Conservation (phyloP, 306 rosid species). For the Pyrus communis region DNA sequence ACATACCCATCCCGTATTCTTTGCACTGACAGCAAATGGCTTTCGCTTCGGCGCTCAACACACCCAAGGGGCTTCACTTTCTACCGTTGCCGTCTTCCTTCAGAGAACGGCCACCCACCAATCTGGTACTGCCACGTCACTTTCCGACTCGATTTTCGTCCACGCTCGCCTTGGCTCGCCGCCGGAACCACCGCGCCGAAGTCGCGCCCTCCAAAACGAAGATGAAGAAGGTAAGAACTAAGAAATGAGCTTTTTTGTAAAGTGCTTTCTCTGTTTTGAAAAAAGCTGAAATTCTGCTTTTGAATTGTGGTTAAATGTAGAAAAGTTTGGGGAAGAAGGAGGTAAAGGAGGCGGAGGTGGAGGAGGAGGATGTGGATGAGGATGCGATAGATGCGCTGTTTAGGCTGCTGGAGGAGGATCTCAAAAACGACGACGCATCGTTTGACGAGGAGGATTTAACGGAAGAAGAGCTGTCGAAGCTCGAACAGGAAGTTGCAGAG, state of each 20-base stretch:
- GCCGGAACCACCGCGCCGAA: constrained; percentile 19
- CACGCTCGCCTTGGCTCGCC: constrained; percentile 31
- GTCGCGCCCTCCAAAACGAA: constrained; percentile 33
- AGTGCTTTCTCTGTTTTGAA: neutral
- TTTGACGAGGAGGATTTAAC: constrained; percentile 38
- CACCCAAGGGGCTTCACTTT: constrained; percentile 30
- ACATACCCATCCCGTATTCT: neutral
- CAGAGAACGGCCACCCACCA: constrained; percentile 6
- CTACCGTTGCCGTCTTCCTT: constrained; percentile 23
- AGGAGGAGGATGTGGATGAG: constrained; percentile 32
- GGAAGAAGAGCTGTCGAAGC: constrained; percentile 56
- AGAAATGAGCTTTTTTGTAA: neutral
- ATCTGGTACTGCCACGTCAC: constrained; percentile 24
- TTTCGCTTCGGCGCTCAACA: constrained; percentile 21
- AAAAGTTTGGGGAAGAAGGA: constrained; percentile 23
- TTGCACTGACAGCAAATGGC: constrained; percentile 20
- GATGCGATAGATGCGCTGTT: constrained; percentile 80
- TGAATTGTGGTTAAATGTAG: constrained; percentile 13
- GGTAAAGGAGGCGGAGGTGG: constrained; percentile 2
- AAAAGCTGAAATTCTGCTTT: neutral
- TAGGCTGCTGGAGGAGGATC: constrained; percentile 74
- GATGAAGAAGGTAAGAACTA: constrained; percentile 45
- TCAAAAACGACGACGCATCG: constrained; percentile 50
- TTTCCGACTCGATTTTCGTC: constrained; percentile 34
- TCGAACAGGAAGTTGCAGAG: constrained; percentile 54